These are phyloP conservation scores for Cryptosporidium viatorum DNA, from an alignment of 169 alveolate genomes.

Conservation along the genomic window DNA sequence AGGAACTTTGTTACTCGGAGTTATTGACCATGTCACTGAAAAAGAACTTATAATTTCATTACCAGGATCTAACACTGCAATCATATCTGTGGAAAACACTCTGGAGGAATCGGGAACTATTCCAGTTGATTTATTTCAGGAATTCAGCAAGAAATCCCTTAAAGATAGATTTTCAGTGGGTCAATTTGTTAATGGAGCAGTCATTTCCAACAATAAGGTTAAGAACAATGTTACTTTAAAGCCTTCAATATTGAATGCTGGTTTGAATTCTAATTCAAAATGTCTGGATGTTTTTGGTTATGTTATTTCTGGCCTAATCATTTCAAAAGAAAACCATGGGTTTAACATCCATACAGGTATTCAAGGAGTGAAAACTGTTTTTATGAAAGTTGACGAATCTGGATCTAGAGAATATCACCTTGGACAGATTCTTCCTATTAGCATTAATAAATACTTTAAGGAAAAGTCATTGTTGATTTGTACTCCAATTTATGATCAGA, in stretches of 20 bases:
- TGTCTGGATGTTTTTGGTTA: constrained; percentile 29
- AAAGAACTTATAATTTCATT: constrained; percentile 43
- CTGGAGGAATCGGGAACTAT: constrained; percentile 4
- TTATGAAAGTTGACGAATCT: constrained; percentile 22
- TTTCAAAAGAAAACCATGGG: constrained; percentile 61
- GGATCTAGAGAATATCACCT: background rate
- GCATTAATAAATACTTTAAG: background rate
- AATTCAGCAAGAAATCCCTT: constrained; percentile 4
- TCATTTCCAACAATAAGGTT: constrained; percentile 34
- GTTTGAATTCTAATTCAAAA: constrained; percentile 41
- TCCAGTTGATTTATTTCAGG: background rate
- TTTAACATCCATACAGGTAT: constrained; percentile 18
- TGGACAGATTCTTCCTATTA: constrained; percentile 45
- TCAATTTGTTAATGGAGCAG: constrained; percentile 36
- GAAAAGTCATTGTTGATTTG: constrained; percentile 36
- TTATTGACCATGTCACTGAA: constrained; percentile 55
- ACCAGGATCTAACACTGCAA: constrained; percentile 56
- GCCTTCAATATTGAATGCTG: constrained; percentile 71
- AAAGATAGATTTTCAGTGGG: constrained; percentile 30
- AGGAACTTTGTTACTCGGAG: constrained; percentile 47
- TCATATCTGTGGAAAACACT: constrained; percentile 36
- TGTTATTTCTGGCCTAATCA: constrained; percentile 34
- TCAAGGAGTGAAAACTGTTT: constrained; percentile 28
- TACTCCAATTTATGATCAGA: constrained; percentile 11
- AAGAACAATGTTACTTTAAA: constrained; percentile 31